Base-by-base conservation (phyloP, 768 basidiomycete genomes). In the Rubroboletus satanas region DNA sequence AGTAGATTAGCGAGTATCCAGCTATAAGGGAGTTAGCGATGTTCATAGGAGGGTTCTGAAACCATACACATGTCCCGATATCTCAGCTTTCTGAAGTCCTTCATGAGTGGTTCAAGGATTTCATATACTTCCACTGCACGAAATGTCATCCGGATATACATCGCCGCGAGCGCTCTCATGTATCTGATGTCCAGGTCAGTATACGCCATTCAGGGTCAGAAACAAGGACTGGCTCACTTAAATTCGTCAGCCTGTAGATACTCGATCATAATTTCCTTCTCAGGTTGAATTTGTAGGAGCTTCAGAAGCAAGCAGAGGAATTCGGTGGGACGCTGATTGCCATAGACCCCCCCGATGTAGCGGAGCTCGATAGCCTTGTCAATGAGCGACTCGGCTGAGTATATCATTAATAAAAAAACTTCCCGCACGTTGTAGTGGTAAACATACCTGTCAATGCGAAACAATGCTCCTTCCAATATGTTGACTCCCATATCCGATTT, bases 401-500 rank as follows among this genome's bases (percentile, higher is more conserved):
- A n/a, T 11, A 33, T 55, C 14, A 41, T 57, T 38, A 55, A 39
- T 49, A 55, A 54, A 5, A 1, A 28, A 46, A 21, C 12, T 7
- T 48, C 6, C 33, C 45, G 33, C 36, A 52, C 28, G n/a, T 58
- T 46, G 33, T 4, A 54, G 4, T 37, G 21, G 17, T 14, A 46
- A 44, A 71, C 79, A 48, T 47, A 90, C 93, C 93, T 56, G 93
- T 97, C 45, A 99, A 76, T 21, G 96, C 96, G 68, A 99, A 99
- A 68, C 96, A 99, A 62, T 97, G 93, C 69, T 99, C 96, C 75
- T 99, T 99, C 96, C 96, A 99, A 73, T 83, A 99, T 7, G 79
- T 71, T 0, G 90, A 88, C 71, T 98, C 96, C 77, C 96, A 99
- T 57, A 99, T 97, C 57, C 97, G 84, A 66, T 87, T 91, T 50